These are phyloP conservation scores for Spirogloea muscicola DNA, from an alignment of 139 green algal genomes.

Conservation along the genomic window DNA sequence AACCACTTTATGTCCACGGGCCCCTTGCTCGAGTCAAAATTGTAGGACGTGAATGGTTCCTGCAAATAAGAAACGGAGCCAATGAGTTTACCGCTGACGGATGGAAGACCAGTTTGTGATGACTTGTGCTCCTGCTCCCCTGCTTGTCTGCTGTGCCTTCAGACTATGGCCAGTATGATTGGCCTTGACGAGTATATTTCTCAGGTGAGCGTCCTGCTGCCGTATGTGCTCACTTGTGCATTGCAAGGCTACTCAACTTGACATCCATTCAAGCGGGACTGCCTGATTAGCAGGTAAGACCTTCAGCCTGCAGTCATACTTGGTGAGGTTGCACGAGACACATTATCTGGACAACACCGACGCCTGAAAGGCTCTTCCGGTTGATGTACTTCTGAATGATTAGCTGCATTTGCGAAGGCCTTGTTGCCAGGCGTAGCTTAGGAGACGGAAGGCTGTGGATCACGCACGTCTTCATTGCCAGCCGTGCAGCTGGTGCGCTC, in stretches of 20 bases:
- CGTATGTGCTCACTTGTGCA: no score
- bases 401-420: neutral
- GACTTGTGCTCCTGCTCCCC: no score
- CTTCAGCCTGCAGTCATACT: no score
- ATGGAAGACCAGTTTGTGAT: neutral
- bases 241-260: no score
- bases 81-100: neutral
- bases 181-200: neutral
- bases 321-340: no score
- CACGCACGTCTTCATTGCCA: neutral
- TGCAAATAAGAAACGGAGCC: no score
- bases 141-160: neutral
- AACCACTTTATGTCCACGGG: slow-evolving; percentile 71
- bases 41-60: slow-evolving; percentile 40
- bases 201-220: no score
- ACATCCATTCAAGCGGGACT: no score
- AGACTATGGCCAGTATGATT: neutral
- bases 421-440: neutral
- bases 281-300: no score
- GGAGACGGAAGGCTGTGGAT: neutral
- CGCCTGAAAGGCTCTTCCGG: neutral
- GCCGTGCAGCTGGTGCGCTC: no score
- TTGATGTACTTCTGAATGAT: neutral
- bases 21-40: slow-evolving; percentile 76
- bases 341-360: no score